These are phyloP conservation scores for Aurinia saxatilis DNA, from an alignment of 345 rosid genomes.

Conservation along the genomic window DNA sequence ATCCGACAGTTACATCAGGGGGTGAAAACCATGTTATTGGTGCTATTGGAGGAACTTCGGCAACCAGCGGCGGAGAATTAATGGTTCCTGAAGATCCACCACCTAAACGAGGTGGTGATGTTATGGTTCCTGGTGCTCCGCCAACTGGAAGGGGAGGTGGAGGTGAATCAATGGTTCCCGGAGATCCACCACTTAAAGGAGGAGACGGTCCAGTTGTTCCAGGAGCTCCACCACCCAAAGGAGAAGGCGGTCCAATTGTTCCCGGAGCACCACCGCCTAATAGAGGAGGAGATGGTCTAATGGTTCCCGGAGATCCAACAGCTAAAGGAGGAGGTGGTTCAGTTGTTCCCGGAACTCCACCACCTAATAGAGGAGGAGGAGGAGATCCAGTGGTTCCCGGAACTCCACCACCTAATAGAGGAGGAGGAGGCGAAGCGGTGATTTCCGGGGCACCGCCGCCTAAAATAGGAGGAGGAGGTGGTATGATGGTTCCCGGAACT, in stretches of 20 bases:
- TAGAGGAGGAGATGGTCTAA: neutral
- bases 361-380: too few relatives aligned
- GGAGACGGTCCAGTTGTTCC: neutral
- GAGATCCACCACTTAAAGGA: neutral
- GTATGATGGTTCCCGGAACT: neutral
- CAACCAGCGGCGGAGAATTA: neutral
- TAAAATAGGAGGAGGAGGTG: too few relatives aligned
- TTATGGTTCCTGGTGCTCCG: neutral
- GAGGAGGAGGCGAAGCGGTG: too few relatives aligned
- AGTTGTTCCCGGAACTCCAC: too few relatives aligned
- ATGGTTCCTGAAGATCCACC: neutral
- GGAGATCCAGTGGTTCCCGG: too few relatives aligned
- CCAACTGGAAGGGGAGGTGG: neutral
- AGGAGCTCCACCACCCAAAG: neutral
- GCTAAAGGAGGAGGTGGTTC: too few relatives aligned
- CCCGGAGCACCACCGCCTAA: neutral
- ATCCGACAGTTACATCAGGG: neutral
- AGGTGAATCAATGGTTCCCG: neutral
- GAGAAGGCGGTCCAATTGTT: neutral
- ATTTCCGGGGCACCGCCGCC: too few relatives aligned
- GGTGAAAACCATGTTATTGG: conserved; percentile 21
- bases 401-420: too few relatives aligned
- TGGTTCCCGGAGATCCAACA: too few relatives aligned
- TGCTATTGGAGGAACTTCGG: conserved; percentile 16
- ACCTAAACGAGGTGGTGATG: neutral